A percentile compares a stretch with the other conserved stretches of the same genome.
These are phyloP conservation scores for Rhinocladiella similis DNA, from an alignment of 2,329 filamentous ascomycete species.

Conservation along the genomic window DNA sequence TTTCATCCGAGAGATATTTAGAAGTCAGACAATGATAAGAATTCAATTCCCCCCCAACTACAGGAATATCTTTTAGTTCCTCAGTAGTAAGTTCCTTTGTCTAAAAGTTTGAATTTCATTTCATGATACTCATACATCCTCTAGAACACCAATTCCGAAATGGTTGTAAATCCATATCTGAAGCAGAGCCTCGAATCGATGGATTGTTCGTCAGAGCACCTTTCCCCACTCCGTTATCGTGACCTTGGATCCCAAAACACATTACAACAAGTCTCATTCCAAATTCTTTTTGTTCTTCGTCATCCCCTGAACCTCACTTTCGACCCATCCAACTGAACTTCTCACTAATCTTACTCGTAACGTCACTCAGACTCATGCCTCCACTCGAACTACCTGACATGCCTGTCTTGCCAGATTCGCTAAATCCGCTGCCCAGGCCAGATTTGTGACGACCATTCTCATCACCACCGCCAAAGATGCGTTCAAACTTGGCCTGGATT, in stretches of 20 bases:
- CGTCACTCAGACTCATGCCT: conserved; percentile 24
- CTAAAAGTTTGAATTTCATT: no score
- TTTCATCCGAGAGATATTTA: no score
- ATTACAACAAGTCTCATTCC: background rate
- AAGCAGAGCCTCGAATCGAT: no score
- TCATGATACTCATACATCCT: no score
- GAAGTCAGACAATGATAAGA: no score
- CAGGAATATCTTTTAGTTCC: no score
- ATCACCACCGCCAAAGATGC: conserved; percentile 28
- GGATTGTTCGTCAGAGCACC: no score
- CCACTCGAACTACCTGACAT: conserved; percentile 14
- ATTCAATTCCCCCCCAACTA: no score
- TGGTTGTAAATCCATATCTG: no score
- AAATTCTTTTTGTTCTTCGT: background rate
- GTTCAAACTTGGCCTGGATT: conserved; percentile 54
- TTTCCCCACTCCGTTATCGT: background rate
- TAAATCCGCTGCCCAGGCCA: conserved; percentile 20
- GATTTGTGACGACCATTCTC: conserved; percentile 22
- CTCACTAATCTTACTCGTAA: conserved; percentile 26
- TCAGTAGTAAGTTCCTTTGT: no score
- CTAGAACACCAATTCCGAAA: no score
- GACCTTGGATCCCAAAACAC: background rate
- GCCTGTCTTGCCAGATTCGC: conserved; percentile 26
- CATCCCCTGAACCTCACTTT: conserved; percentile 5
- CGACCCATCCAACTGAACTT: conserved; percentile 24